Evolutionary conservation across 2,329 filamentous ascomycete genomes (phyloP), one percentile per base, ranked within the genome.

Genomic region (Tolypocladium paradoxum): DNA sequence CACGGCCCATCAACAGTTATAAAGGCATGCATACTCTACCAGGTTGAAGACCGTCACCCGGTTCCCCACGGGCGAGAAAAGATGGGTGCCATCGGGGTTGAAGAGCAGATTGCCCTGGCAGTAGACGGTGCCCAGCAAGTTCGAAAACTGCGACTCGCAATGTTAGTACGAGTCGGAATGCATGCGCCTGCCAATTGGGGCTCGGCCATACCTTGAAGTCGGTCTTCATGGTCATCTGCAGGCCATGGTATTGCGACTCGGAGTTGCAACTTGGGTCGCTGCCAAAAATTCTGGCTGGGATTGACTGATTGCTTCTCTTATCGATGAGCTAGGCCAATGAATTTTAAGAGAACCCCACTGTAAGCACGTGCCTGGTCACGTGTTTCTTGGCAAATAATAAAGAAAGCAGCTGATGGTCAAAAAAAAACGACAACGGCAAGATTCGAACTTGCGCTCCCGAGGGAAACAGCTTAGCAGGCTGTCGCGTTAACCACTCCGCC

Each of bases 101-200:
- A 95, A 99, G 68, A 96, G 81, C 65, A 99, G 82, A 70, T 97
- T 99, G 73, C 95, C 93, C 81, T 91, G 89, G 76, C 90, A 90
- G 77, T 97, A 99, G 68, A 99, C 93, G 62, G 93, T 99, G 68
- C 93, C 95, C 65, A 99, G 82, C 69, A 99, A 82, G 73, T 97
- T 99, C 69, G 92, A 96, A 75, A 99, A 99, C 91, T 96, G 65
- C 2, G 11, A 49, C 3, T 2, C n/a, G 5, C 1, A 40, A 27
- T 36, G 24, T 40, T 20, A 45, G 47, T 24, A 38, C 1, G 4
- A 18, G n/a, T 38, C 8, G 12, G 29, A 16, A 12, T n/a, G 48
- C n/a, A 27, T n/a, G 16, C 40, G 46, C 18, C 12, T n/a, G 24
- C 49, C 31, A 50, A 8, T 38, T 37, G 37, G 43, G n/a, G 11